phyloP scores from a whole-genome alignment of 805 yeast genomes.

The Suhomyces faveliae region DNA sequence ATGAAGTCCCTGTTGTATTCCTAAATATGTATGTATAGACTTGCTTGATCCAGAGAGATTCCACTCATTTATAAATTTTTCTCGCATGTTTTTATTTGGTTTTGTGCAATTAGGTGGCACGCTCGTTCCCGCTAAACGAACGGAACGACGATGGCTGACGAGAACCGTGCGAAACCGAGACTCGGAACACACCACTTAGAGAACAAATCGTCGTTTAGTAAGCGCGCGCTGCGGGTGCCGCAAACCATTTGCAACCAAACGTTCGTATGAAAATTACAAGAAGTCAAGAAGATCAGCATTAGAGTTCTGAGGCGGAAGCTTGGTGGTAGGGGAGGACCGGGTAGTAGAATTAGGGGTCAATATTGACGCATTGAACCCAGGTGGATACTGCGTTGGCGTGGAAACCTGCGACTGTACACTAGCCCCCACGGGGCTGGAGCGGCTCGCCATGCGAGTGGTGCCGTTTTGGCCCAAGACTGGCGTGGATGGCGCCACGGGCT shows the following conservation, averaged over 20 bases:
- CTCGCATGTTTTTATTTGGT: neutral
- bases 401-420: constrained; percentile 2
- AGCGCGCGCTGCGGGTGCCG: neutral
- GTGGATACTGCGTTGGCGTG: constrained; percentile 21
- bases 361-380: constrained; percentile 30
- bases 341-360: constrained; percentile 25
- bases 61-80: neutral
- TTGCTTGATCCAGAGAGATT: neutral
- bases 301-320: constrained; percentile 2
- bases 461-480: neutral
- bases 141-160: constrained; percentile 5
- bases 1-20: neutral
- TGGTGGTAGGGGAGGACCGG: constrained; percentile 1
- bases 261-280: constrained; percentile 6
- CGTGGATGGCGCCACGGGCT: constrained; percentile 3
- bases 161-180: neutral
- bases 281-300: constrained; percentile 15
- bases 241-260: neutral
- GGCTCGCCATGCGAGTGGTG: neutral
- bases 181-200: constrained; percentile 1
- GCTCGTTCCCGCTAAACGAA: constrained; percentile 5
- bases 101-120: neutral
- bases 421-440: neutral
- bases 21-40: neutral
- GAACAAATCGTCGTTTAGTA: neutral